Conservation (phyloP, 768 basidiomycete genomes). For the Xanthoconium stramineum region DNA sequence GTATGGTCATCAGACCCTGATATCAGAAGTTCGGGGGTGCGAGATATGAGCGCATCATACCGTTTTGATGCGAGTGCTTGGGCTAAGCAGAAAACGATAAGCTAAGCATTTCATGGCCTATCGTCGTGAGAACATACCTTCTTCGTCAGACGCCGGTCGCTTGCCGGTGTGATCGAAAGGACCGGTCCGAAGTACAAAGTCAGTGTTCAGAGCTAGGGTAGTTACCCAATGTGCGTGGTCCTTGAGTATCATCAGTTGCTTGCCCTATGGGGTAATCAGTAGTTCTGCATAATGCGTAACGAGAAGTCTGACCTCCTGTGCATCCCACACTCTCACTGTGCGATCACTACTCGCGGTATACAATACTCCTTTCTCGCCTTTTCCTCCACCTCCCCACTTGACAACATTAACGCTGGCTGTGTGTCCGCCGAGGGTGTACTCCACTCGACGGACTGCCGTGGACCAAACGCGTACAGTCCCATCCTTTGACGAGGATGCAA, state of each 20-base stretch:
- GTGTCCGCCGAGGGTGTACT: conserved; percentile 90
- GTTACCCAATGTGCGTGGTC: conserved; percentile 99
- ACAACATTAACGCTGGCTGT: conserved; percentile 93
- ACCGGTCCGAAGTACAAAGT: conserved; percentile 91
- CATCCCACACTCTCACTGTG: conserved; percentile 94
- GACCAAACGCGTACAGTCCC: conserved; percentile 96
- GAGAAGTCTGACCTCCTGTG: conserved; percentile 54
- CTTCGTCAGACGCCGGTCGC: conserved; percentile 72
- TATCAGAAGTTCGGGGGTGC: conserved; percentile 77
- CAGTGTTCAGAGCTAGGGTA: conserved; percentile 91
- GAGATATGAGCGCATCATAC: conserved; percentile 67
- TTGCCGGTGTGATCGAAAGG: conserved; percentile 90
- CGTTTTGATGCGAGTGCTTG: conserved; percentile 72
- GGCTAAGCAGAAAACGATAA: conserved; percentile 41
- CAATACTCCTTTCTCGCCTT: conserved; percentile 61
- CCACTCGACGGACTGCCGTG: conserved; percentile 60
- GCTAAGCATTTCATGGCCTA: no score
- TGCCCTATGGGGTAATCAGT: conserved; percentile 54
- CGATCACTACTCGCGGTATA: conserved; percentile 96
- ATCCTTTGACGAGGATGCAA: conserved; percentile 96
- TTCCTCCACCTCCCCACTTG: conserved; percentile 90
- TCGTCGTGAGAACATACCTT: conserved; percentile 51
- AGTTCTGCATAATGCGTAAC: not conserved
- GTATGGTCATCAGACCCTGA: conserved; percentile 98
- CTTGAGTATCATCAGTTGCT: conserved; percentile 77